Conservation (phyloP, 1,284 basidiomycete species). For the Papiliotrema flavescens region DNA sequence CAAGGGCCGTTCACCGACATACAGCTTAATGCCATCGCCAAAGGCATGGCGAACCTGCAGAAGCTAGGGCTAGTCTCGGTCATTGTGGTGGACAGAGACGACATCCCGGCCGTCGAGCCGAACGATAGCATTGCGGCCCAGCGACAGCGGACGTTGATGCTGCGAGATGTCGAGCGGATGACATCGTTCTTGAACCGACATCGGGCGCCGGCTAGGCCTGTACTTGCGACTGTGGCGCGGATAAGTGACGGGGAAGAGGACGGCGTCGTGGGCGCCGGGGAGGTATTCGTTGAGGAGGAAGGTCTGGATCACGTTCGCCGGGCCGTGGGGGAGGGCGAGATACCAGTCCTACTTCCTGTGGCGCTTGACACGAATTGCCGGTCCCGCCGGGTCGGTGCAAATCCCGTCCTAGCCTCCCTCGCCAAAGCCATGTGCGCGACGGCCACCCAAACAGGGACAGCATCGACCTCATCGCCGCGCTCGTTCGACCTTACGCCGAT, state of each 20-base stretch:
- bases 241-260: conserved; percentile 50
- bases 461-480: not conserved
- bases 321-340: conserved; percentile 86
- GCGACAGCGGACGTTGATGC: conserved; percentile 61
- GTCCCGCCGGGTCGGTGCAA: conserved; percentile 79
- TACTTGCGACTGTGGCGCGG: conserved; percentile 78
- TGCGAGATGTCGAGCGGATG: conserved; percentile 77
- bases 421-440: conserved; percentile 71
- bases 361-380: conserved; percentile 87
- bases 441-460: not conserved
- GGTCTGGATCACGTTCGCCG: conserved; percentile 80
- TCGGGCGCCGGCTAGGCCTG: conserved; percentile 80
- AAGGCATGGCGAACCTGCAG: conserved; percentile 91
- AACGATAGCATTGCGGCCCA: conserved; percentile 31
- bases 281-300: conserved; percentile 54
- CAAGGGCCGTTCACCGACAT: conserved; percentile 96
- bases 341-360: conserved; percentile 92
- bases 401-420: conserved; percentile 85
- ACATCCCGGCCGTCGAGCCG: conserved; percentile 63
- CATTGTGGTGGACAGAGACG: conserved; percentile 89
- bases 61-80: conserved; percentile 93
- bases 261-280: conserved; percentile 21
- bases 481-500: conserved; percentile 72
- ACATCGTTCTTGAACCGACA: conserved; percentile 79
- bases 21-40: conserved; percentile 88